Conservation (phyloP, 2,329 filamentous ascomycete genomes). For the Tolypocladium amazonense region DNA sequence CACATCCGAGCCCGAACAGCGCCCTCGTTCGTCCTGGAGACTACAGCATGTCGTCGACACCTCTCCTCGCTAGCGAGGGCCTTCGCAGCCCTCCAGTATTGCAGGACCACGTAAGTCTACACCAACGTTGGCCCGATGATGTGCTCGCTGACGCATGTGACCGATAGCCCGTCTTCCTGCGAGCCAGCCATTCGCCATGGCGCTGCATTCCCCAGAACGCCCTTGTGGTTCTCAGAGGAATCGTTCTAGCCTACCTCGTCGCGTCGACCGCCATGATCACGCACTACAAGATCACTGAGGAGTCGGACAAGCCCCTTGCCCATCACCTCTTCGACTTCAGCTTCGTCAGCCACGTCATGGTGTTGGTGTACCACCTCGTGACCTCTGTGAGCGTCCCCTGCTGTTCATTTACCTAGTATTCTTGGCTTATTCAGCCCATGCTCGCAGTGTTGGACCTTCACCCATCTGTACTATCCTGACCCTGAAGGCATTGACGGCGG, state of each 20-base stretch:
- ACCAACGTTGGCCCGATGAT: too few relatives aligned
- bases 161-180: conserved; percentile 36
- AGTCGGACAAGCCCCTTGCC: conserved; percentile 27
- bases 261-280: conserved; percentile 28
- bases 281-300: conserved; percentile 33
- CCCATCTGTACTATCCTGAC: conserved; percentile 37
- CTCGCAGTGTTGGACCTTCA: conserved; percentile 37
- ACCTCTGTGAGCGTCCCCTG: conserved; percentile 30
- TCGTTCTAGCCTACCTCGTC: conserved; percentile 31
- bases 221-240: conserved; percentile 32
- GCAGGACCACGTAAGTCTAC: conserved; percentile 21
- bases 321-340: conserved; percentile 39
- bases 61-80: conserved; percentile 19
- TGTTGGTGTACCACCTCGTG: conserved; percentile 34
- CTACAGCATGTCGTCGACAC: conserved; percentile 21
- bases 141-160: conserved; percentile 4
- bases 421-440: not conserved
- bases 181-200: conserved; percentile 42
- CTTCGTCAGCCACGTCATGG: conserved; percentile 28
- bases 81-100: conserved; percentile 21
- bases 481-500: conserved; percentile 23
- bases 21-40: not conserved
- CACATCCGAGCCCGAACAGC: not conserved
- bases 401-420: not conserved
- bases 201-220: conserved; percentile 31